Base-by-base conservation (phyloP, 1,284 basidiomycete genomes). In the Cerrena zonata region DNA sequence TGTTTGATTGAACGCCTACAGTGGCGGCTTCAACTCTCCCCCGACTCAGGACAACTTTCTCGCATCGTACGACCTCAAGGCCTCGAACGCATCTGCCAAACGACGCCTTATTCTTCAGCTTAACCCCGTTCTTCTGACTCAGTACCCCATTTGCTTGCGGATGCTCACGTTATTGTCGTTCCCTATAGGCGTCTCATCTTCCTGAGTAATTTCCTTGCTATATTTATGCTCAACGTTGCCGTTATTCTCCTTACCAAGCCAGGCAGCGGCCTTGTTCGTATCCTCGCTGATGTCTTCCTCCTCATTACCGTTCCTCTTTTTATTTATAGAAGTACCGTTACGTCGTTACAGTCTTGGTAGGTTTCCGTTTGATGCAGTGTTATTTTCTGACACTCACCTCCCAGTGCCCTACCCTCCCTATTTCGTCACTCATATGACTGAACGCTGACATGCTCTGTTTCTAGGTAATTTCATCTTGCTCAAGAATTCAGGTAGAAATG, bases 1-100 rank as follows among this genome's bases (percentile, higher is more conserved):
- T n/a, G 92, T 95, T 23, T 96, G 92, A 27, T 75, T 98, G 51
- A 91, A 97, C 74, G 97, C 96, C 77, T 94, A 93, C 67, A n/a
- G n/a, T n/a, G 91, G 91, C 7, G 91, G 91, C n/a, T 89, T 98
- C 50, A 98, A 94, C 67, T 93, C 94, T 1, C 68, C 78, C 53
- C 88, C 97, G 74, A 98, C 96, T 71, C 78, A 91, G 34, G 64
- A 78, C 50, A 74, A 94, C 52, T 69, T 97, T 24, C 90, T 91
- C 23, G 89, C 95, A 71, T 89, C 88, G 1, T 94, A 97, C 70
- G 94, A 94, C 5, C 71, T 94, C 21, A 86, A 79, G 51, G 94
- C 94, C 0, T 92, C 97, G 42, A 69, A 96, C 45, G 91, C 64
- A 64, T 66, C 34, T 52, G 64, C 60, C 10, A 22, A 18, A 30